A percentile compares a stretch with the other conserved stretches of the same genome.
Evolutionary conservation across 345 rosid species (phyloP).

Genomic region (Linum trigynum): DNA sequence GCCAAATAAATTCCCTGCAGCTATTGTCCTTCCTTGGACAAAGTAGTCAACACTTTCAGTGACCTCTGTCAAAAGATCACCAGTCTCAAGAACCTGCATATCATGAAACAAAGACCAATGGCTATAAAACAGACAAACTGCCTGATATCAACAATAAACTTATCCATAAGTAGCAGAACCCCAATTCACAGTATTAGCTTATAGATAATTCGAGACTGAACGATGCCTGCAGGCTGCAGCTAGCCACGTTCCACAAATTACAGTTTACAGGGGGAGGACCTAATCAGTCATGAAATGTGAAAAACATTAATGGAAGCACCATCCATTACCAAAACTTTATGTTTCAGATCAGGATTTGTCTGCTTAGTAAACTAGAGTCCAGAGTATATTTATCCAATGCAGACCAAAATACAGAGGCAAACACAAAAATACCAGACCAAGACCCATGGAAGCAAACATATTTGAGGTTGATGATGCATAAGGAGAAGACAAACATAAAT

Average conservation of each 20-base stretch:
- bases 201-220: not conserved
- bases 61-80: slow-evolving; percentile 91
- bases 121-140: slow-evolving; percentile 4
- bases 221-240: not conserved
- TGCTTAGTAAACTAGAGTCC: not conserved
- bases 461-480: not conserved
- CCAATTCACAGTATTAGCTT: not conserved
- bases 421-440: too few relatives aligned
- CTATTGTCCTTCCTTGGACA: slow-evolving; percentile 93
- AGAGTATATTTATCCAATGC: not conserved
- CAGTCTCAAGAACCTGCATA: slow-evolving; percentile 85
- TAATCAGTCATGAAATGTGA: not conserved
- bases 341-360: not conserved
- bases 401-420: not conserved
- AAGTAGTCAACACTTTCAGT: slow-evolving; percentile 98
- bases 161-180: not conserved
- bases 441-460: not conserved
- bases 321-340: not conserved
- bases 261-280: not conserved
- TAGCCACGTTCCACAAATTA: too few relatives aligned
- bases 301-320: not conserved
- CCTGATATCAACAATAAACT: slow-evolving; percentile 1
- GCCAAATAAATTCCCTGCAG: slow-evolving; percentile 95
- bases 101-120: not conserved
- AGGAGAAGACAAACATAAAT: not conserved